Evolutionary conservation across 1,139 yeast species (phyloP).

Genomic region (Candida freyschussii): DNA sequence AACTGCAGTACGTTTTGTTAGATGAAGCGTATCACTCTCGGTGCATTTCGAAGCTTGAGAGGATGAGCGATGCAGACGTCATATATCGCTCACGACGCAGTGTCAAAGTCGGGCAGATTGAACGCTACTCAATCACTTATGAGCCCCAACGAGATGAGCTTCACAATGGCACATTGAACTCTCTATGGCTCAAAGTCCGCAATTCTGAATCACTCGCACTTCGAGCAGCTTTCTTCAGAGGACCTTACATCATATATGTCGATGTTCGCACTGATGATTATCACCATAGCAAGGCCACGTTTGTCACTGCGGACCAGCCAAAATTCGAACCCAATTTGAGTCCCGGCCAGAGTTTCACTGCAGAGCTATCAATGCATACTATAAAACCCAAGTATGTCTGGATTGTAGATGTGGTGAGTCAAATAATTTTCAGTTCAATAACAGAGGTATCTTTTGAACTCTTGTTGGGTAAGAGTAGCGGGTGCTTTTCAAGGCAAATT

Average conservation of each 20-base stretch:
- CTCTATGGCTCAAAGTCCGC: slow-evolving; percentile 62
- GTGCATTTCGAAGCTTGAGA: no score
- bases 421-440: slow-evolving; percentile 68
- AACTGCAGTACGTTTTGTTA: no score
- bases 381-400: slow-evolving; percentile 52
- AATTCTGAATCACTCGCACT: slow-evolving; percentile 72
- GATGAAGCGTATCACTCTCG: no score
- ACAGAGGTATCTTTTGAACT: slow-evolving; percentile 71
- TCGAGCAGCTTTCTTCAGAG: slow-evolving; percentile 84
- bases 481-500: slow-evolving; percentile 29
- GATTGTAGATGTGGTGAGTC: slow-evolving; percentile 84
- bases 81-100: slow-evolving; percentile 36
- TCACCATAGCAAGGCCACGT: slow-evolving; percentile 49
- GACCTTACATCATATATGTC: slow-evolving; percentile 85
- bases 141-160: slow-evolving; percentile 30
- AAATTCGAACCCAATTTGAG: slow-evolving; percentile 67
- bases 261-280: slow-evolving; percentile 70
- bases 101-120: slow-evolving; percentile 54
- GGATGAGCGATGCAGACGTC: slow-evolving; percentile 16
- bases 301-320: slow-evolving; percentile 72
- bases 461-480: slow-evolving; percentile 48
- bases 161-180: slow-evolving; percentile 13
- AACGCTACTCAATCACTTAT: slow-evolving; percentile 43
- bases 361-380: slow-evolving; percentile 44
- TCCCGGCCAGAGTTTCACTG: slow-evolving; percentile 60